Conservation (phyloP, 2,329 filamentous ascomycete species). For the Furcasterigmium sp. region DNA sequence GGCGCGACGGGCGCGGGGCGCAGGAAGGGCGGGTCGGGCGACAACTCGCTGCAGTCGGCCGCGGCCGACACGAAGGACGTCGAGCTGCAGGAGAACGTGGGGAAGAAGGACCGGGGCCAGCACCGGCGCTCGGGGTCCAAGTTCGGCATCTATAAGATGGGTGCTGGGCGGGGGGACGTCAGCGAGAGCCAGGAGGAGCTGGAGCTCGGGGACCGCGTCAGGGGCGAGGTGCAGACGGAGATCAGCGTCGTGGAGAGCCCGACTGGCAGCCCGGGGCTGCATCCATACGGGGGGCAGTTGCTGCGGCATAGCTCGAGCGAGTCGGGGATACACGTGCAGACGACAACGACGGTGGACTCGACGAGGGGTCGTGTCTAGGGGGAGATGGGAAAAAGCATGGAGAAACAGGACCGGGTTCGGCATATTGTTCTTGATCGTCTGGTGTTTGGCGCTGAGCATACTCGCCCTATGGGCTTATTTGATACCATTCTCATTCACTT, state of each 20-base stretch:
- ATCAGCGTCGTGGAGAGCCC: conserved; percentile 12
- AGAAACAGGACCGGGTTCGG: too few relatives aligned
- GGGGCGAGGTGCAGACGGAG: conserved; percentile 23
- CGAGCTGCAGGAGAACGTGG: background rate
- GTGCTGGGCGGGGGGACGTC: background rate
- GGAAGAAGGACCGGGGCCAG: background rate
- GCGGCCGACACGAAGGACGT: background rate
- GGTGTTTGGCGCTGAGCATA: too few relatives aligned
- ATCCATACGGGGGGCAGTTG: background rate
- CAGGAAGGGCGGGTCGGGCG: conserved; percentile 2
- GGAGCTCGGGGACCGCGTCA: conserved; percentile 22
- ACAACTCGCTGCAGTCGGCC: conserved; percentile 1
- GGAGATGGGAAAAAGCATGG: too few relatives aligned
- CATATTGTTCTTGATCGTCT: too few relatives aligned
- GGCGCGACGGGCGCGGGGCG: background rate
- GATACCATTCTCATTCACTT: too few relatives aligned
- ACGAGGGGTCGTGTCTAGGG: too few relatives aligned
- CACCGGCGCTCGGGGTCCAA: background rate
- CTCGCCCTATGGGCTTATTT: too few relatives aligned
- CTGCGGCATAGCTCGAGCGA: conserved; percentile 6
- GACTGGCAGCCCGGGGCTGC: background rate
- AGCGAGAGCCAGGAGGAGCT: conserved; percentile 18
- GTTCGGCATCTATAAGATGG: background rate
- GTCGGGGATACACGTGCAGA: conserved; percentile 13
- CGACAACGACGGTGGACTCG: conserved; percentile 9